phyloP scores from a whole-genome alignment of 805 yeast species.

The Danielia reshetovae region DNA sequence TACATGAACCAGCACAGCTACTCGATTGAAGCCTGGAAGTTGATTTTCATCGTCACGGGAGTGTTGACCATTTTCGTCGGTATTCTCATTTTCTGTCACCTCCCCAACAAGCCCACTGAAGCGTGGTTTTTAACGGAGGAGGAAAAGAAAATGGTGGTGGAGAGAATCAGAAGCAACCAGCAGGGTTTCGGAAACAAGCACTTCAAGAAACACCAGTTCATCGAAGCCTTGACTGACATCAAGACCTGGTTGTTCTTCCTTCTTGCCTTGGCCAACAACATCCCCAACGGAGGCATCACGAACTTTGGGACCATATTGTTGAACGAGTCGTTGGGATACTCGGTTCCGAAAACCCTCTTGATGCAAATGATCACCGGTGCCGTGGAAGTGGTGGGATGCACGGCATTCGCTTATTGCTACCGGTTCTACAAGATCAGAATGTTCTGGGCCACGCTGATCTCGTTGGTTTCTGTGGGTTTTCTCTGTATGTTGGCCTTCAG shows the following conservation, averaged over 20 bases:
- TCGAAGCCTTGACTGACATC: slow-evolving; percentile 47
- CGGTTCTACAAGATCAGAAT: slow-evolving; percentile 26
- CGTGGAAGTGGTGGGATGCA: slow-evolving; percentile 39
- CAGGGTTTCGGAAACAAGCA: slow-evolving; percentile 56
- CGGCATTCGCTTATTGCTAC: slow-evolving; percentile 24
- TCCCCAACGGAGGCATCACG: slow-evolving; percentile 28
- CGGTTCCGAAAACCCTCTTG: slow-evolving; percentile 33
- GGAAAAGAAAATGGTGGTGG: slow-evolving; percentile 43
- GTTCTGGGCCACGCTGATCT: slow-evolving; percentile 23
- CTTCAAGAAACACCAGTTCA: slow-evolving; percentile 52
- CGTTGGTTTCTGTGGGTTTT: slow-evolving; percentile 21
- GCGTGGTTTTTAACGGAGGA: slow-evolving; percentile 42
- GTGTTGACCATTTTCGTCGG: slow-evolving; percentile 52
- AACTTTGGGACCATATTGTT: slow-evolving; percentile 46
- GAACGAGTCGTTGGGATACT: slow-evolving; percentile 37
- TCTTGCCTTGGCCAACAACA: slow-evolving; percentile 14
- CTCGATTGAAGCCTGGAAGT: slow-evolving; percentile 54
- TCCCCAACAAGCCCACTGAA: slow-evolving; percentile 53
- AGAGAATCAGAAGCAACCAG: slow-evolving; percentile 50
- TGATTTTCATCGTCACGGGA: slow-evolving; percentile 59
- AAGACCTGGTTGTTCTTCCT: slow-evolving; percentile 39
- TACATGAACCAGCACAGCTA: slow-evolving; percentile 34
- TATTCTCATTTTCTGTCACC: slow-evolving; percentile 39
- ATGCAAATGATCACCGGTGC: slow-evolving; percentile 48
- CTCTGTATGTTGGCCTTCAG: slow-evolving; percentile 43